Percentiles rank a stretch among this genome's conserved stretches.
phyloP scores from a whole-genome alignment of 441 rosid genomes.

The Eutrema salsugineum region DNA sequence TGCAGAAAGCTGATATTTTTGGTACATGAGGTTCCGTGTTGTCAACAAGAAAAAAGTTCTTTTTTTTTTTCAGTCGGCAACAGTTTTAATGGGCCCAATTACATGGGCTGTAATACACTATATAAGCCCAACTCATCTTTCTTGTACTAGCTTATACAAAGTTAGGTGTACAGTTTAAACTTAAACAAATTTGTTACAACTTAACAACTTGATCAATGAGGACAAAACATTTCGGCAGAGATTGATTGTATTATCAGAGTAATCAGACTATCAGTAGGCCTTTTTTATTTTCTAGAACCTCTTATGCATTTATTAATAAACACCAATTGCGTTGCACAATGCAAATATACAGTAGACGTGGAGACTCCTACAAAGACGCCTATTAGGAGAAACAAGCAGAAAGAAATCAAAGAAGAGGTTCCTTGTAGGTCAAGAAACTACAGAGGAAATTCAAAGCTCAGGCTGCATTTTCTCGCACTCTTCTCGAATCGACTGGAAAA shows the following conservation, averaged over 20 bases:
- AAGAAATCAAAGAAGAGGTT: background rate
- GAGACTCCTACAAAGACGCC: background rate
- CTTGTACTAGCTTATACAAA: too few relatives aligned
- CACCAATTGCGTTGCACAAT: background rate
- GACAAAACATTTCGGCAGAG: background rate
- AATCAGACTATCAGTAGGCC: background rate
- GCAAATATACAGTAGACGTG: conserved; percentile 12
- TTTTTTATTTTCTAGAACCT: background rate
- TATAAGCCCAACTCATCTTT: background rate
- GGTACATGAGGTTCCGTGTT: too few relatives aligned
- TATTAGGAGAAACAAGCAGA: background rate
- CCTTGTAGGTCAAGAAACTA: background rate
- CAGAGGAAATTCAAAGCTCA: conserved; percentile 42
- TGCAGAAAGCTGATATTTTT: too few relatives aligned
- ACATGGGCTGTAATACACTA: too few relatives aligned
- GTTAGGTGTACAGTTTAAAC: too few relatives aligned
- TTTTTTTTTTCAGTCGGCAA: too few relatives aligned
- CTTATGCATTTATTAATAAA: conserved; percentile 6
- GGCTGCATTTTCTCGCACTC: conserved; percentile 92
- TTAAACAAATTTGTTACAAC: too few relatives aligned
- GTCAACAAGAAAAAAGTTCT: too few relatives aligned
- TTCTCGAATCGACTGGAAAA: conserved; percentile 88
- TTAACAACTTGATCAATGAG: too few relatives aligned
- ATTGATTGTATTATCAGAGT: background rate
- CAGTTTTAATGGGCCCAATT: too few relatives aligned